phyloP scores from a whole-genome alignment of 2,329 filamentous ascomycete genomes.

The Aspergillus sp. region DNA sequence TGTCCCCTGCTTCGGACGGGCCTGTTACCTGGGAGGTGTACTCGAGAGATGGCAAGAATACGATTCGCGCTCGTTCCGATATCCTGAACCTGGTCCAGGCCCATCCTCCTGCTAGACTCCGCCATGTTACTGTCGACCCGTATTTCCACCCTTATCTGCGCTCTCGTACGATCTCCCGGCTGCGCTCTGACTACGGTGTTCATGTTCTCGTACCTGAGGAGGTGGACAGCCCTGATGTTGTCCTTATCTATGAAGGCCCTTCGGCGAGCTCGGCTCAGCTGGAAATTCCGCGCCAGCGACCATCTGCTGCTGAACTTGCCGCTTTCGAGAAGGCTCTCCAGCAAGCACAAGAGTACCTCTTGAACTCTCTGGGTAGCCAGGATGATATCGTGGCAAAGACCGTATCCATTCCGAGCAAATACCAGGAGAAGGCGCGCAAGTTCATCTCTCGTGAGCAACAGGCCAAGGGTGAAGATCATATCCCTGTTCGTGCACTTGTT shows the following conservation, averaged over 20 bases:
- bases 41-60: slow-evolving; percentile 79
- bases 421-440: slow-evolving; percentile 63
- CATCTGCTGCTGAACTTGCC: slow-evolving; percentile 54
- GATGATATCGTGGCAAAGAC: slow-evolving; percentile 55
- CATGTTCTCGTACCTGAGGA: slow-evolving; percentile 51
- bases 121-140: slow-evolving; percentile 47
- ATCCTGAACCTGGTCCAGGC: slow-evolving; percentile 51
- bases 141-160: slow-evolving; percentile 51
- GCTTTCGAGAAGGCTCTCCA: slow-evolving; percentile 59
- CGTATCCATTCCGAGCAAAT: slow-evolving; percentile 58
- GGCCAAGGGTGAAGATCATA: slow-evolving; percentile 47
- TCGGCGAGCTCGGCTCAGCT: slow-evolving; percentile 48
- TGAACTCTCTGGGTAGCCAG: slow-evolving; percentile 55
- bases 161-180: slow-evolving; percentile 36
- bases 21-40: slow-evolving; percentile 85
- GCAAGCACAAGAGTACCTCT: slow-evolving; percentile 58
- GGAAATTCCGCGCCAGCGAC: slow-evolving; percentile 56
- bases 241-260: slow-evolving; percentile 53
- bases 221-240: slow-evolving; percentile 43
- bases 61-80: slow-evolving; percentile 50
- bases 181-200: slow-evolving; percentile 48
- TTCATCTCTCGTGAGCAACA: slow-evolving; percentile 60
- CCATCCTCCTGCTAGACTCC: slow-evolving; percentile 47
- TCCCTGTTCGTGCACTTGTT: slow-evolving; percentile 59
- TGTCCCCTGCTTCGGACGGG: slow-evolving; percentile 65